Conservation (phyloP, 2,329 filamentous ascomycete genomes). For the Botrytis fragariae region DNA sequence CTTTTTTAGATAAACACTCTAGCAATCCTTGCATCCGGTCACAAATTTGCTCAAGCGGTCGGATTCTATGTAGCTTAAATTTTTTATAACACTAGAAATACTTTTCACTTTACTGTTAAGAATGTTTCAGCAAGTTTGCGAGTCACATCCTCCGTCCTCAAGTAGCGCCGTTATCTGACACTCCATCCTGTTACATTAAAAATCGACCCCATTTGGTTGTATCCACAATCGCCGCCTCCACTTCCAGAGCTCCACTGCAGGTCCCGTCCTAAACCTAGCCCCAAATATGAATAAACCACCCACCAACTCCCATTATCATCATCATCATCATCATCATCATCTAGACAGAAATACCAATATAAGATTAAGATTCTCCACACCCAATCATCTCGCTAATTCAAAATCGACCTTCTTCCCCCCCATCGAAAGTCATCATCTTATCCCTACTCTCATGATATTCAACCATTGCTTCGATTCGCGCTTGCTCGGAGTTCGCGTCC, state of each 20-base stretch:
- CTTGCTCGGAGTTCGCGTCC: neutral
- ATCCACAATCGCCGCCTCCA: neutral
- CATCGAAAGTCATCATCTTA: neutral
- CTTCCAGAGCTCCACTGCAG: neutral
- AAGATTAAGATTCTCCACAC: neutral
- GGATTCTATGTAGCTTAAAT: fast-evolving
- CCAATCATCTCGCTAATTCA: neutral
- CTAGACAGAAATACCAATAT: neutral
- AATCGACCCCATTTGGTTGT: fast-evolving
- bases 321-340: neutral
- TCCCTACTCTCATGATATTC: neutral
- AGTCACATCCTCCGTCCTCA: fast-evolving
- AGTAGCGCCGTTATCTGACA: neutral
- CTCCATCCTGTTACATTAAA: fast-evolving
- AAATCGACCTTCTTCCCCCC: neutral
- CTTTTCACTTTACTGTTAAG: neutral
- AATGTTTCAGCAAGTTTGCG: fast-evolving
- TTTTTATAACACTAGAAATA: neutral
- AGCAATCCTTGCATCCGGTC: neutral
- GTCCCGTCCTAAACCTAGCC: neutral
- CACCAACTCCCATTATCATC: neutral
- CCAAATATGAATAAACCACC: neutral
- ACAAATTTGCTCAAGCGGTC: neutral
- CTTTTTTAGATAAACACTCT: fast-evolving
- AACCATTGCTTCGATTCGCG: neutral